Evolutionary conservation across 805 yeast species (phyloP).

Genomic region (Geotrichum ghanense): DNA sequence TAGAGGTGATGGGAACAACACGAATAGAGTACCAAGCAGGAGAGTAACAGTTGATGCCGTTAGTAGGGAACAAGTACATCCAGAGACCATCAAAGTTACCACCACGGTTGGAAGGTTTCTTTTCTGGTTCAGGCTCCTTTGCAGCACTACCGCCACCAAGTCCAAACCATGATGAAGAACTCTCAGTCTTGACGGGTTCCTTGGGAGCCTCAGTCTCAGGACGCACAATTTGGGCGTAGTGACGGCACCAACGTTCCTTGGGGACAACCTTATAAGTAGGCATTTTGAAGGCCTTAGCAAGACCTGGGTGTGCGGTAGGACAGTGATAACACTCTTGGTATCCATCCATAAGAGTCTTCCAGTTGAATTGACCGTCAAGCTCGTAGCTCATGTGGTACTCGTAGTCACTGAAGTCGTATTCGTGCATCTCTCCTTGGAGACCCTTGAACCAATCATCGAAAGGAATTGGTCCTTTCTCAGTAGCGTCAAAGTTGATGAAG

Average conservation of each 20-base stretch:
- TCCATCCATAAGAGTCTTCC: conserved; percentile 60
- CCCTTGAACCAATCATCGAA: conserved; percentile 45
- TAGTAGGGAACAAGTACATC: conserved; percentile 50
- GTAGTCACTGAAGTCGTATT: conserved; percentile 48
- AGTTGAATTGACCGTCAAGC: conserved; percentile 50
- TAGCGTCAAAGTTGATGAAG: conserved; percentile 42
- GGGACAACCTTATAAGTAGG: conserved; percentile 57
- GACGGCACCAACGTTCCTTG: conserved; percentile 47
- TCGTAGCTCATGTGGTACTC: conserved; percentile 57
- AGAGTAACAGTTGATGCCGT: conserved; percentile 52
- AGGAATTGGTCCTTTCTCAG: conserved; percentile 32
- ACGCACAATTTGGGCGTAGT: conserved; percentile 42
- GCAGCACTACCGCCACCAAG: no score
- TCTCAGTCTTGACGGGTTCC: conserved; percentile 21
- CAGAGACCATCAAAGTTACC: conserved; percentile 53
- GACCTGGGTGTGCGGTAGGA: conserved; percentile 57
- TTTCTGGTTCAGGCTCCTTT: conserved; percentile 19
- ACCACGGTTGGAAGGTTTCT: conserved; percentile 36
- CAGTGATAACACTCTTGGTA: conserved; percentile 60
- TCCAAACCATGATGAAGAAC: conserved; percentile 49
- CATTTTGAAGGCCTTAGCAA: conserved; percentile 46
- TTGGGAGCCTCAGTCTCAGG: conserved; percentile 25
- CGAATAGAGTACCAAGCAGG: conserved; percentile 58
- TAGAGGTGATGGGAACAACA: conserved; percentile 43
- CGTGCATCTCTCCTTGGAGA: conserved; percentile 39